Conservation (phyloP, 202 grass and related monocot genomes). For the Zizania palustris region DNA sequence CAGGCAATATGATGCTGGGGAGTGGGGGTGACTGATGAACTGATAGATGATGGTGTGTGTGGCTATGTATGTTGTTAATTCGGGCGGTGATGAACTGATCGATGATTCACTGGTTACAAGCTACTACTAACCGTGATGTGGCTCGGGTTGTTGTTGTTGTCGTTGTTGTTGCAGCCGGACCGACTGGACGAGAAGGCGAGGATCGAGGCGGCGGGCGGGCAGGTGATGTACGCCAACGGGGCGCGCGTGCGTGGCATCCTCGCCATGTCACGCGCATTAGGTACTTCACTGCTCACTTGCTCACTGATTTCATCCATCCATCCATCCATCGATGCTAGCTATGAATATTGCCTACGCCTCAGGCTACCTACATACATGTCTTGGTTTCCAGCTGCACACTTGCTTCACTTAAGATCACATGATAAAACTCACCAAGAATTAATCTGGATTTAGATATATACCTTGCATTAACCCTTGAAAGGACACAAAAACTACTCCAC, state of each 20-base stretch:
- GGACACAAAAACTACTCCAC: too few species aligned
- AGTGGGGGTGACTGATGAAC: too few species aligned
- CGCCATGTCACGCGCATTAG: conserved; percentile 86
- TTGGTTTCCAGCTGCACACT: neutral
- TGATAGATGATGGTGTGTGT: too few species aligned
- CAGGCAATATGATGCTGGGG: too few species aligned
- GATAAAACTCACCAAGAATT: neutral
- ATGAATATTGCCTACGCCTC: neutral
- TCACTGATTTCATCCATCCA: too few species aligned
- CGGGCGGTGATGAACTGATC: too few species aligned
- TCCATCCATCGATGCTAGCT: too few species aligned
- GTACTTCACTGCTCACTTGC: conserved; percentile 14
- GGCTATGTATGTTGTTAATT: too few species aligned
- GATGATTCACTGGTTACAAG: too few species aligned
- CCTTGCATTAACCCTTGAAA: too few species aligned
- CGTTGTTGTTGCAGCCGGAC: conserved; percentile 84
- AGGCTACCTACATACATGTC: conserved; percentile 1
- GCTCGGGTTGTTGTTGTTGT: too few species aligned
- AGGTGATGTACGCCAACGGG: conserved; percentile 67
- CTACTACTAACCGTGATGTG: too few species aligned
- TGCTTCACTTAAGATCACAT: neutral
- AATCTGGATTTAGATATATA: neutral
- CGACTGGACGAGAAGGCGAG: conserved; percentile 68
- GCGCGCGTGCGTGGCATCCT: conserved; percentile 80
- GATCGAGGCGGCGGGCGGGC: conserved; percentile 65